These are phyloP conservation scores for Syncephalastrum monosporum DNA, from an alignment of 371 early-diverging fungal genomes.

Conservation along the genomic window DNA sequence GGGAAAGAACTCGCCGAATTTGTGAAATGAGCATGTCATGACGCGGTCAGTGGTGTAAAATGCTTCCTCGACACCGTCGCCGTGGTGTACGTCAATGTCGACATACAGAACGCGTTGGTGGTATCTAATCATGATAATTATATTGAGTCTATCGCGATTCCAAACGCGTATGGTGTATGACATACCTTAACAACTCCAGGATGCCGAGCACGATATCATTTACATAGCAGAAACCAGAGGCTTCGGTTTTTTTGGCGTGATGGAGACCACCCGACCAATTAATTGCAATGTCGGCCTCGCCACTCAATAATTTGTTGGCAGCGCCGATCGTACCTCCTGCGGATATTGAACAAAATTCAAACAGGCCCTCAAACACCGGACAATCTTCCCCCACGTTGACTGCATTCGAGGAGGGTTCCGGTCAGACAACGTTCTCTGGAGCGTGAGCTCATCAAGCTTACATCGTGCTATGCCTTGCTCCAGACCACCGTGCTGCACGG, in stretches of 20 bases:
- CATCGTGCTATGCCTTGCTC: constrained; percentile 71
- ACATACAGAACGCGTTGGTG: constrained; percentile 93
- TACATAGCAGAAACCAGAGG: constrained; percentile 97
- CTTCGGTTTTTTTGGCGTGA: constrained; percentile 93
- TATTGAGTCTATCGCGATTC: too few species aligned
- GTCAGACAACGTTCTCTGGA: not conserved
- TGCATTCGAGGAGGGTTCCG: constrained; percentile 20
- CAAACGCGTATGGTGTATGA: not conserved
- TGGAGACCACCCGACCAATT: constrained; percentile 99
- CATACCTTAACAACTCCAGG: constrained; percentile 77
- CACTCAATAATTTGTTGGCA: constrained; percentile 84
- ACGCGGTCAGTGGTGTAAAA: constrained; percentile 97
- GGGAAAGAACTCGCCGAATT: constrained; percentile 97
- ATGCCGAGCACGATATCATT: constrained; percentile 97
- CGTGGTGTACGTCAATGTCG: constrained; percentile 98
- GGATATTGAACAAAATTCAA: constrained; percentile 93
- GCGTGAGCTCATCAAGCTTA: constrained; percentile 28
- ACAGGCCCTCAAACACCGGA: constrained; percentile 96
- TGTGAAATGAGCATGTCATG: constrained; percentile 96
- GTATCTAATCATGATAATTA: constrained; percentile 26
- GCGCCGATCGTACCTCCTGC: constrained; percentile 95
- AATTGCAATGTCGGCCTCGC: constrained; percentile 89
- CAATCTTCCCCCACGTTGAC: constrained; percentile 97
- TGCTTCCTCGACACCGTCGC: constrained; percentile 98
- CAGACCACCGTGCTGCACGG: constrained; percentile 68